phyloP scores from a whole-genome alignment of 495 filamentous ascomycete genomes.

The Aspergillus haitiensis region DNA sequence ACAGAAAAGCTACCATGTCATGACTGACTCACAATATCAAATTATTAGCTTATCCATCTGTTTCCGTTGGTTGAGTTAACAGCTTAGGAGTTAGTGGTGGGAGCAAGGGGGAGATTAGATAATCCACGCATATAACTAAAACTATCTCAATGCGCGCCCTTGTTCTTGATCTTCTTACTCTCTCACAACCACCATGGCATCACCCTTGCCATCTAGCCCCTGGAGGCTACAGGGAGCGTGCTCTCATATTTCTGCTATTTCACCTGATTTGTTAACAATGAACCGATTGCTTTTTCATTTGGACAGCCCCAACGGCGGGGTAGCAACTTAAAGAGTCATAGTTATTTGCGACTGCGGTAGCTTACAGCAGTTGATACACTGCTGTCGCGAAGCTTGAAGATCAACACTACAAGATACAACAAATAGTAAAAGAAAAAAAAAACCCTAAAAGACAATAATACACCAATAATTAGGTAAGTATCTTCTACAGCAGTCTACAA shows the following conservation, averaged over 20 bases:
- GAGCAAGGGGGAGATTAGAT: constrained; percentile 23
- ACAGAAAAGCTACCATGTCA: neutral
- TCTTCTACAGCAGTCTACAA: too few species aligned
- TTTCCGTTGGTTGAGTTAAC: neutral
- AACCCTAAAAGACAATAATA: neutral
- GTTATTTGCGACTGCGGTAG: constrained; percentile 28
- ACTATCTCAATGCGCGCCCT: neutral
- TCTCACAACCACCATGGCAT: constrained; percentile 30
- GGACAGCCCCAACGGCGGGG: constrained; percentile 78
- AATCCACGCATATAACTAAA: constrained; percentile 17
- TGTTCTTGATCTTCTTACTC: neutral
- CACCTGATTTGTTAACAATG: constrained; percentile 25
- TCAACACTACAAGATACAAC: neutral
- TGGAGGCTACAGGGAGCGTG: constrained; percentile 27
- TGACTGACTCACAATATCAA: neutral
- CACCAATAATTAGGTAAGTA: neutral
- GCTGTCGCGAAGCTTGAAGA: constrained; percentile 35
- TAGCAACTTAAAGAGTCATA: constrained; percentile 47
- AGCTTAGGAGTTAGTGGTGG: neutral
- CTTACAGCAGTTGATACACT: constrained; percentile 34
- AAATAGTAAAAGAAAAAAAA: neutral
- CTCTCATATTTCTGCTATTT: constrained; percentile 27
- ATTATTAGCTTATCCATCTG: neutral
- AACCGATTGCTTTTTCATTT: constrained; percentile 33
- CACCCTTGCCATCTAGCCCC: constrained; percentile 33